A percentile compares a stretch with the other conserved stretches of the same genome.
phyloP scores from a whole-genome alignment of 2,329 filamentous ascomycete species.

The Trichoderma atrobrunneum region DNA sequence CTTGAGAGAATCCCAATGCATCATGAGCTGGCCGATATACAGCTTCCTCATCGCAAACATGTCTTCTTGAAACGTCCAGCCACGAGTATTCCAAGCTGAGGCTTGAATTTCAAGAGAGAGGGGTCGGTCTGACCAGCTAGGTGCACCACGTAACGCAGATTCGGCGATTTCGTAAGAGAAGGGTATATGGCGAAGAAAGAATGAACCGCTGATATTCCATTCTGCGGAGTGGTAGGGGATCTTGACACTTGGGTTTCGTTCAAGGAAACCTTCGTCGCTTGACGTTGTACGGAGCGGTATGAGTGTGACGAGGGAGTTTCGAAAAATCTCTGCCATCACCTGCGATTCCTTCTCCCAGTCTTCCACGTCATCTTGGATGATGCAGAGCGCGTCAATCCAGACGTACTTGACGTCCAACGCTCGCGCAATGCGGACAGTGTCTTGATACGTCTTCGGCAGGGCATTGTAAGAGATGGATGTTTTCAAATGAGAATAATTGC shows the following conservation, averaged over 20 bases:
- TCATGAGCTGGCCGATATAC: constrained; percentile 4
- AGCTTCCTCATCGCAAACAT: not conserved
- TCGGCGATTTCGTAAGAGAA: not conserved
- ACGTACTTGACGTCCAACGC: constrained; percentile 3
- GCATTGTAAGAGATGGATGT: not conserved
- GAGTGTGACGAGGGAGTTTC: not conserved
- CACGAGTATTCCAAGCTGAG: not conserved
- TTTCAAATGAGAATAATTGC: not conserved
- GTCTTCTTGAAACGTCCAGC: constrained; percentile 5
- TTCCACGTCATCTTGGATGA: not conserved
- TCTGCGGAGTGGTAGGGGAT: not conserved
- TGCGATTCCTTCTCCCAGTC: constrained; percentile 2
- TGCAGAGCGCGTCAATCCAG: constrained; percentile 12
- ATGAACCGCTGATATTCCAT: not conserved
- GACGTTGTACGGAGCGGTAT: not conserved
- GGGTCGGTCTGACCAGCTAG: not conserved
- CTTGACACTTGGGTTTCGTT: not conserved
- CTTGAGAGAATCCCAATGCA: constrained; percentile 4
- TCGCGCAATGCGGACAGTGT: not conserved
- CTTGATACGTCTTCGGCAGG: not conserved
- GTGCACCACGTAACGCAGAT: not conserved
- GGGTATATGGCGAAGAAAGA: constrained; percentile 2
- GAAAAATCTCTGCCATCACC: constrained; percentile 7
- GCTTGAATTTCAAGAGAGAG: not conserved
- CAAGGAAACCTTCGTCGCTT: not conserved